Evolutionary conservation across 768 basidiomycete genomes (phyloP).

Genomic region (Tylopilus sp.): DNA sequence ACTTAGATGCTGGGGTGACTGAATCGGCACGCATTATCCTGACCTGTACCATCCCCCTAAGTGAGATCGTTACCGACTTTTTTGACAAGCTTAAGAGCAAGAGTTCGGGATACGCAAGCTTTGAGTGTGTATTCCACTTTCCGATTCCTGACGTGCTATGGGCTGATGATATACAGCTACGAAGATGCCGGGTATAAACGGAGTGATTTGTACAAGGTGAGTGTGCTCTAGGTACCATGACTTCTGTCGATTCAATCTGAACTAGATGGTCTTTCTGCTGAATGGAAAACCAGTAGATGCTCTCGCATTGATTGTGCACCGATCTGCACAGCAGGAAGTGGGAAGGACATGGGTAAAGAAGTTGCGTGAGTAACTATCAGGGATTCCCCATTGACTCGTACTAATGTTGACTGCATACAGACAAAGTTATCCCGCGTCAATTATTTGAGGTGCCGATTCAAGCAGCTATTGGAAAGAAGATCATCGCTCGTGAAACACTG

Average conservation of each 20-base stretch:
- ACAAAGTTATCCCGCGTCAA: slow-evolving; percentile 90
- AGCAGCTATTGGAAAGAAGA: slow-evolving; percentile 81
- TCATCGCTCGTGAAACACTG: slow-evolving; percentile 87
- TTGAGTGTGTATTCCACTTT: slow-evolving; percentile 58
- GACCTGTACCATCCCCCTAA: slow-evolving; percentile 80
- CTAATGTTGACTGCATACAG: slow-evolving; percentile 34
- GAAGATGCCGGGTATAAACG: slow-evolving; percentile 87
- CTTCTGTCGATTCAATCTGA: not conserved
- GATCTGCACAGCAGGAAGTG: slow-evolving; percentile 68
- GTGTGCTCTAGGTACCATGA: not conserved
- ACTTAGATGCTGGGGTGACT: slow-evolving; percentile 59
- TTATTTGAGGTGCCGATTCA: slow-evolving; percentile 95
- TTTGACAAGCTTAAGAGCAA: slow-evolving; percentile 93
- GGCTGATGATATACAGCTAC: slow-evolving; percentile 55
- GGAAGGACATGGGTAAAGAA: slow-evolving; percentile 89
- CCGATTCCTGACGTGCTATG: not conserved
- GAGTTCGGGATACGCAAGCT: slow-evolving; percentile 88
- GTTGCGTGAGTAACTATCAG: slow-evolving; percentile 63
- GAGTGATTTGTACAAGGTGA: slow-evolving; percentile 81
- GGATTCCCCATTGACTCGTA: not conserved
- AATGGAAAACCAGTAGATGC: slow-evolving; percentile 92
- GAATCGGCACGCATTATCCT: slow-evolving; percentile 65
- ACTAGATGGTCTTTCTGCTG: slow-evolving; percentile 84
- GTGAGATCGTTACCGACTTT: slow-evolving; percentile 93
- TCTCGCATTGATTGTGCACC: slow-evolving; percentile 86